Percentiles rank a stretch among this genome's conserved stretches.
These are phyloP conservation scores for Erythrobasidium hasegawianum DNA, from an alignment of 1,284 basidiomycete species.

Conservation along the genomic window DNA sequence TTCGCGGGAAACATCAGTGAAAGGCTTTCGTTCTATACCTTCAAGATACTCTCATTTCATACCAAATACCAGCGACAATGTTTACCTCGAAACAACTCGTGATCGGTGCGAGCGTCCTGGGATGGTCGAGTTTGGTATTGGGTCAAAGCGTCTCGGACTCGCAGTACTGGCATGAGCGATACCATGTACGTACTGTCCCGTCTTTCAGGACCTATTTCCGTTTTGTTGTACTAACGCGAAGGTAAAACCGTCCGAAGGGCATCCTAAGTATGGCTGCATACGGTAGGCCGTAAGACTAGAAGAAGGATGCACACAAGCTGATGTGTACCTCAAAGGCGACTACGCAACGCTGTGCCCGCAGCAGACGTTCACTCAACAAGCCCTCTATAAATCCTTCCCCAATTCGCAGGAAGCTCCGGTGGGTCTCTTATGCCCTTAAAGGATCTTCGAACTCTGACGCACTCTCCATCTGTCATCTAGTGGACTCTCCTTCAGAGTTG, in stretches of 20 bases:
- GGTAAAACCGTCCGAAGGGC: not conserved
- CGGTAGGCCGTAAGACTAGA: not conserved
- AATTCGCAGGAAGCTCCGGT: constrained; percentile 36
- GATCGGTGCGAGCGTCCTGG: not conserved
- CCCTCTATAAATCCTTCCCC: constrained; percentile 36
- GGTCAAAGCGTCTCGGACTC: constrained; percentile 4
- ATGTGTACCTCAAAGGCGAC: constrained; percentile 17
- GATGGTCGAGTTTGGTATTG: not conserved
- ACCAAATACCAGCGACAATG: too few species aligned
- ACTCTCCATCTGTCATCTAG: not conserved
- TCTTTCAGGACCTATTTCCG: too few species aligned
- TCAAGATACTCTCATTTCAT: too few species aligned
- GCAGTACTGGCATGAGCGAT: constrained; percentile 37
- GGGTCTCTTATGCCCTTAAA: too few species aligned
- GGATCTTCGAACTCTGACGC: not conserved
- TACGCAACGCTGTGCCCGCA: constrained; percentile 36
- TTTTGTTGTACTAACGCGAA: too few species aligned
- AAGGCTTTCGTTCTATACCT: too few species aligned
- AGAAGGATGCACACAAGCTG: not conserved
- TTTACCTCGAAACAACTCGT: too few species aligned
- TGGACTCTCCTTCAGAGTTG: constrained; percentile 41
- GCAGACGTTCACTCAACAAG: constrained; percentile 36
- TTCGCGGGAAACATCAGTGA: too few species aligned
- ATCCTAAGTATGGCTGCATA: constrained; percentile 42
- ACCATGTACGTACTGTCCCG: constrained; percentile 33